Evolutionary conservation across 2,329 filamentous ascomycete genomes (phyloP).

Genomic region (Neofusicoccum sp.): DNA sequence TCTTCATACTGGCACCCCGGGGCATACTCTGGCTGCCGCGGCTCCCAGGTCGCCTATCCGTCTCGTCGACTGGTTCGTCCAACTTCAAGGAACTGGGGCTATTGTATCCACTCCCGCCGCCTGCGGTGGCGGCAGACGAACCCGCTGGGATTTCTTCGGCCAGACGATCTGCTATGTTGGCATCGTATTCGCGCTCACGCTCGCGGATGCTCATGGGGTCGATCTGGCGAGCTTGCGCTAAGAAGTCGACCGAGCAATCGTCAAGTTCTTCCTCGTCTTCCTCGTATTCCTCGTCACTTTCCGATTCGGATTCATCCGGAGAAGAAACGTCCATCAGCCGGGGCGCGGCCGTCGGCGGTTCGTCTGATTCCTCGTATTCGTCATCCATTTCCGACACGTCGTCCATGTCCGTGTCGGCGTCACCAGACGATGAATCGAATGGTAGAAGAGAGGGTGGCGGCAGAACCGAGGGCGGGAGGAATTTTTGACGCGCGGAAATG

Average conservation of each 20-base stretch:
- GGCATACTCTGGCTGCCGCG: slow-evolving; percentile 21
- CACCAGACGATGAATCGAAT: slow-evolving; percentile 40
- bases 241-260: slow-evolving; percentile 47
- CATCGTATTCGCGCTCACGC: slow-evolving; percentile 51
- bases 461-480: slow-evolving; percentile 53
- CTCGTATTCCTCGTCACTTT: slow-evolving; percentile 32
- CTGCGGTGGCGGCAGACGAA: slow-evolving; percentile 51
- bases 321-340: slow-evolving; percentile 24
- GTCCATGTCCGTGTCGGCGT: slow-evolving; percentile 36
- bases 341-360: slow-evolving; percentile 29
- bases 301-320: slow-evolving; percentile 21
- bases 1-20: slow-evolving; percentile 23
- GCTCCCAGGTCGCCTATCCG: background rate
- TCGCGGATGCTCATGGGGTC: slow-evolving; percentile 45
- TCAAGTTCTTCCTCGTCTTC: slow-evolving; percentile 36
- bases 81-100: slow-evolving; percentile 34
- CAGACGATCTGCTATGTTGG: slow-evolving; percentile 49
- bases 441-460: slow-evolving; percentile 50
- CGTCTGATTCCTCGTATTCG: slow-evolving; percentile 25
- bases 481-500: slow-evolving; percentile 67
- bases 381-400: slow-evolving; percentile 39
- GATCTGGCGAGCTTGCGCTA: slow-evolving; percentile 47
- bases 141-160: slow-evolving; percentile 53
- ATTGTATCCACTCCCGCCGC: slow-evolving; percentile 51
- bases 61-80: background rate